Conservation (phyloP, 768 basidiomycete species). For the Lactarius vividus region DNA sequence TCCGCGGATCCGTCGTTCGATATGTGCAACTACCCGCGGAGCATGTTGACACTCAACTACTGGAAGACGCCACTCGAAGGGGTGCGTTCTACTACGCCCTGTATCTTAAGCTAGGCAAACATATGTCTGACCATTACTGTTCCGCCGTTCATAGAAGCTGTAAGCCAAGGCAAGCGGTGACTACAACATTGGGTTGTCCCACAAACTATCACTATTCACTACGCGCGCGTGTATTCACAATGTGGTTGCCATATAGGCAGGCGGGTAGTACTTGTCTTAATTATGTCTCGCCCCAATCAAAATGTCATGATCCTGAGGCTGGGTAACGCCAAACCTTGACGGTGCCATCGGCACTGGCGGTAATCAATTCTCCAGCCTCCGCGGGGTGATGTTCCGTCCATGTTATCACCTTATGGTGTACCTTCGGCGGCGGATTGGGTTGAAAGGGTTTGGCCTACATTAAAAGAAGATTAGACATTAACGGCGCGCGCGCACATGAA, state of each 20-base stretch:
- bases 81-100: constrained; percentile 48
- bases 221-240: neutral
- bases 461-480: neutral
- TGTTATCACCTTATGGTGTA: constrained; percentile 81
- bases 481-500: neutral
- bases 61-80: constrained; percentile 96
- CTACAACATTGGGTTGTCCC: neutral
- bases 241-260: neutral
- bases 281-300: neutral
- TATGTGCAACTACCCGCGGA: constrained; percentile 94
- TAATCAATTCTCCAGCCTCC: constrained; percentile 79
- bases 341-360: constrained; percentile 87
- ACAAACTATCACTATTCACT: neutral
- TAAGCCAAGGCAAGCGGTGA: constrained; percentile 21
- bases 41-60: constrained; percentile 89
- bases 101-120: neutral
- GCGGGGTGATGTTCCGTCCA: constrained; percentile 91
- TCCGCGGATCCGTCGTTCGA: constrained; percentile 95
- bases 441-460: constrained; percentile 64
- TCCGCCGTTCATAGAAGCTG: constrained; percentile 15
- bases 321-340: constrained; percentile 83
- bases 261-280: constrained; percentile 9
- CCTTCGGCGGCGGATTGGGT: constrained; percentile 72
- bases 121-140: constrained; percentile 6
- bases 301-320: constrained; percentile 15